Conservation (phyloP, 2,329 filamentous ascomycete genomes). For the Fusarium brevicatenulatum region DNA sequence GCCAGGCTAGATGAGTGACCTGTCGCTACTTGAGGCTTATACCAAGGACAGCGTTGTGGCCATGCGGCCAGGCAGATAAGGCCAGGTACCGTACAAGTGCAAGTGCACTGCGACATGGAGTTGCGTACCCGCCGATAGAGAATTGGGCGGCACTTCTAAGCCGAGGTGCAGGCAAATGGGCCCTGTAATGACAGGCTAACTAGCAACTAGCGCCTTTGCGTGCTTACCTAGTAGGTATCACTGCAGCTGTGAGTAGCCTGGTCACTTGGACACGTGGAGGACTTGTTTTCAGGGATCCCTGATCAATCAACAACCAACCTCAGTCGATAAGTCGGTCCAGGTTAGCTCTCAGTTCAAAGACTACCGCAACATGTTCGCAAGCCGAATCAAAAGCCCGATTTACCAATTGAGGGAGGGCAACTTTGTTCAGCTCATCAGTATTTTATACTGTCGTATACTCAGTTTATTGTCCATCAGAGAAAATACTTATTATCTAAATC, state of each 20-base stretch:
- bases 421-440: neutral
- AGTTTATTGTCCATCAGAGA: neutral
- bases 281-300: constrained; percentile 25
- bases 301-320: constrained; percentile 7
- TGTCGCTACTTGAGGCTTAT: constrained; percentile 23
- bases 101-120: constrained; percentile 11
- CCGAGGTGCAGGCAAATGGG: constrained; percentile 19
- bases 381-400: neutral
- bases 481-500: neutral
- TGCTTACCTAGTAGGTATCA: constrained; percentile 20
- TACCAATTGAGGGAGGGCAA: neutral
- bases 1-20: constrained; percentile 1
- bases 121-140: constrained; percentile 15
- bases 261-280: constrained; percentile 32
- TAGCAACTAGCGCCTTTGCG: constrained; percentile 18
- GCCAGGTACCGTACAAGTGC: constrained; percentile 20
- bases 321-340: constrained; percentile 13
- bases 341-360: constrained; percentile 5
- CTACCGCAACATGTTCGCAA: neutral
- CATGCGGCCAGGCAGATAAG: constrained; percentile 11
- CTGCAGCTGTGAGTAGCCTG: constrained; percentile 21
- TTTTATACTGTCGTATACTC: neutral
- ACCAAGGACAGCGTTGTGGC: constrained; percentile 7
- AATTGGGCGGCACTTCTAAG: constrained; percentile 33
- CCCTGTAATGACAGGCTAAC: constrained; percentile 15